These are phyloP conservation scores for Crotalaria pallida DNA, from an alignment of 306 rosid species.

Conservation along the genomic window DNA sequence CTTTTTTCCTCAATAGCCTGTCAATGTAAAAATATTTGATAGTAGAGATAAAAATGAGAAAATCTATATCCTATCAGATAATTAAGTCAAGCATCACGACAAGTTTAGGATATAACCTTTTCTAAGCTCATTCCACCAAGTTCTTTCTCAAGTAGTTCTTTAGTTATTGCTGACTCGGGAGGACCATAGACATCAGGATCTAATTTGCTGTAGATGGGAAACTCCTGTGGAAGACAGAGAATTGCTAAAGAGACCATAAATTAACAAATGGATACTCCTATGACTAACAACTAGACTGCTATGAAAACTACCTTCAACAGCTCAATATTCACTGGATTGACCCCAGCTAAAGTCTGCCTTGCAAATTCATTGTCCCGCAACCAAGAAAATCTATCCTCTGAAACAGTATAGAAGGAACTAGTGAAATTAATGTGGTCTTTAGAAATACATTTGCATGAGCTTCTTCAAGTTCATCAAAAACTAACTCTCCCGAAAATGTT, in stretches of 20 bases:
- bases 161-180: slow-evolving; percentile 69
- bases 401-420: background rate
- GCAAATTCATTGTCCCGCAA: slow-evolving; percentile 87
- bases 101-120: slow-evolving; percentile 42
- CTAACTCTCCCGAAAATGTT: no score
- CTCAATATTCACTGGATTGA: slow-evolving; percentile 91
- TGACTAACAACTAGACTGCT: background rate
- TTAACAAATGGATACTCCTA: background rate
- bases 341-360: slow-evolving; percentile 83
- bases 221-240: slow-evolving; percentile 46
- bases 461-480: no score
- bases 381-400: slow-evolving; percentile 90
- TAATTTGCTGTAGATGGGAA: slow-evolving; percentile 71
- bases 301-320: slow-evolving; percentile 56
- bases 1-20: slow-evolving; percentile 87
- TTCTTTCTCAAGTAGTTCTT: slow-evolving; percentile 72
- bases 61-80: background rate
- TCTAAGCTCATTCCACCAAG: slow-evolving; percentile 70
- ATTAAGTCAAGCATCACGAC: slow-evolving; percentile 4
- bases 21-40: slow-evolving; percentile 5
- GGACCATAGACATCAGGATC: slow-evolving; percentile 75
- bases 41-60: slow-evolving; percentile 2
- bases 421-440: background rate
- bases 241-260: background rate
- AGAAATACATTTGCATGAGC: background rate